Conservation (phyloP, 2,329 filamentous ascomycete genomes). For the Microsporum canis region DNA sequence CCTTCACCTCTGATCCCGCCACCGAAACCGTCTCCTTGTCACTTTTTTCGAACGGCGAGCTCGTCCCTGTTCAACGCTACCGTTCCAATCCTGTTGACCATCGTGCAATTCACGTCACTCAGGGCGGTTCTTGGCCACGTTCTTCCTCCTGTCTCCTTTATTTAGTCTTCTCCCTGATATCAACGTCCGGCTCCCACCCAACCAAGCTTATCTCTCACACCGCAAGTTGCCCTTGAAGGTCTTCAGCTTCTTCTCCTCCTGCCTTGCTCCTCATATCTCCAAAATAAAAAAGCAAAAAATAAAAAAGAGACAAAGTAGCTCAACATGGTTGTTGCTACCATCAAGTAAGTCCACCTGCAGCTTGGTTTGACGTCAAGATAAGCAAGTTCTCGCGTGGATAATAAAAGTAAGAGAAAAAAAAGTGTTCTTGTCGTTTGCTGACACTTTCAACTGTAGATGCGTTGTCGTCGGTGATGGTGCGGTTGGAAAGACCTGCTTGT, state of each 20-base stretch:
- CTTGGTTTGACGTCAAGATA: background rate
- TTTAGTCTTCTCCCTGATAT: background rate
- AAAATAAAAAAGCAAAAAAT: background rate
- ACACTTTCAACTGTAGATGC: conserved; percentile 50
- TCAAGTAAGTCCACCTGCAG: conserved; percentile 43
- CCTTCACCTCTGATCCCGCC: background rate
- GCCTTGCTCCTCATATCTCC: background rate
- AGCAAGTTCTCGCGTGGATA: background rate
- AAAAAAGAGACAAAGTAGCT: background rate
- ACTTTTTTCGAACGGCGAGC: background rate
- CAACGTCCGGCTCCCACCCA: background rate
- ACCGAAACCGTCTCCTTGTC: background rate
- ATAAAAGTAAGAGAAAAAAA: background rate
- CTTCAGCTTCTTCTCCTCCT: conserved; percentile 2
- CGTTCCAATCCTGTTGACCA: too few relatives aligned
- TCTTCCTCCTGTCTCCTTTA: background rate
- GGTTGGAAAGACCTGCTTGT: conserved; percentile 95
- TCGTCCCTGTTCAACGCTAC: too few relatives aligned
- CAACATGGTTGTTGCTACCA: conserved; percentile 51
- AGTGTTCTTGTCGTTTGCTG: background rate
- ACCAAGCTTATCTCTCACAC: background rate
- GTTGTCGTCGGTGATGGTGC: conserved; percentile 99
- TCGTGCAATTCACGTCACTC: background rate
- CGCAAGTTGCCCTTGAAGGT: background rate
- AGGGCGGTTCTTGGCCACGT: background rate